Base-by-base conservation (phyloP, 164 flowering plant species). In the Umbellularia californica region DNA sequence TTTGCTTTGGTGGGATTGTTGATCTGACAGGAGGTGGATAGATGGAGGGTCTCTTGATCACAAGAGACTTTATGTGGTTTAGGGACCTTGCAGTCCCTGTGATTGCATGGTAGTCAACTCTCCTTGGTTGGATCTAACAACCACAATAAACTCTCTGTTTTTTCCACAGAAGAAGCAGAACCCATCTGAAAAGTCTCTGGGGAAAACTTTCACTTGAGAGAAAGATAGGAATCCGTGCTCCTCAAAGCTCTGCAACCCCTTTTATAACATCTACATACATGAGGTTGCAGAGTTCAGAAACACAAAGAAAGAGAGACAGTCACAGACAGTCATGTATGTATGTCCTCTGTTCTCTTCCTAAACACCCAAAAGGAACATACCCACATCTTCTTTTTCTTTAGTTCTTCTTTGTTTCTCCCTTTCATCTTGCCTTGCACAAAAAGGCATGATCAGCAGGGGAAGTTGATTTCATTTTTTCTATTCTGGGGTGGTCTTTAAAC, bases 121-220 rank as follows among this genome's bases (percentile, higher is more conserved):
- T n/a, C n/a, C n/a, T n/a, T n/a, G n/a, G n/a, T n/a, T n/a, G n/a
- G n/a, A n/a, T n/a, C n/a, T n/a, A n/a, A n/a, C n/a, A n/a, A 17
- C 58, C 58, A 55, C 60, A 55, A 58, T 19, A 52, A 27, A 67
- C 41, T 27, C 67, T 12, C 50, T 35, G 35, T 47, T 41, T 23
- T 23, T 24, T 70, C 72, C 70, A 73, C 76, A 58, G 72, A 74
- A 47, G 27, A n/a, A 76, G n/a, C 77, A 77, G 81, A 80, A 74
- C 58, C 70, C 63, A 72, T 79, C 85, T 80, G 82, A 78, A 84
- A 84, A 83, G 83, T 77, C 81, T 78, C 82, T 70, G 65, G 17
- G 41, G 65, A 76, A 81, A 82, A 82, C 84, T 81, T 79, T 81
- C 74, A 71, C 71, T 72, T 80, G 58, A 76, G 82, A 63, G 55